These are phyloP conservation scores for Suhomyces choctaworum DNA, from an alignment of 1,139 yeast genomes.

Conservation along the genomic window DNA sequence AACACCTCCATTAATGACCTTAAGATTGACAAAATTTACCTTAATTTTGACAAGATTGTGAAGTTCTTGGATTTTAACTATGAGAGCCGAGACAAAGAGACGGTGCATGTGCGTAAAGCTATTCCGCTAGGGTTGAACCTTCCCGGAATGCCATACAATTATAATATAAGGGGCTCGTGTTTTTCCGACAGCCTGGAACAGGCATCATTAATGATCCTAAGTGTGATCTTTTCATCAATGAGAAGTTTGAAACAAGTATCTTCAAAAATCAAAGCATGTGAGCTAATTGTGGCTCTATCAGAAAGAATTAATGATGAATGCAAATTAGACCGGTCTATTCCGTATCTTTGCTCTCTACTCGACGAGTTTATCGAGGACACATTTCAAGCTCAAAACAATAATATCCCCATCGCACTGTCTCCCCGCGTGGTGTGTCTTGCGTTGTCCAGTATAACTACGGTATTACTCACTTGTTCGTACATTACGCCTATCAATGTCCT, in stretches of 20 bases:
- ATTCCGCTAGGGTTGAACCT: constrained; percentile 51
- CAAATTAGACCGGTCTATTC: constrained; percentile 81
- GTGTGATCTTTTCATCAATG: constrained; percentile 62
- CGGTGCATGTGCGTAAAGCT: not conserved
- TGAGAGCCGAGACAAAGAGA: constrained; percentile 12
- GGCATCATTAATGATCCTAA: constrained; percentile 63
- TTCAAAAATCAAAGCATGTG: constrained; percentile 70
- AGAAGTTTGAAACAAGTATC: constrained; percentile 64
- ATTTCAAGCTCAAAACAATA: constrained; percentile 2
- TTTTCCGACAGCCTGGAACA: constrained; percentile 33
- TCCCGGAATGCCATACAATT: constrained; percentile 47
- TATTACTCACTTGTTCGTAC: constrained; percentile 62
- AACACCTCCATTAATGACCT: constrained; percentile 50
- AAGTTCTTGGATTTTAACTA: constrained; percentile 48
- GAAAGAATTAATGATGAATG: constrained; percentile 80
- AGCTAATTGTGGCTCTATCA: constrained; percentile 71
- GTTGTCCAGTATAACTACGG: constrained; percentile 56
- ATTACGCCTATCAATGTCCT: constrained; percentile 75
- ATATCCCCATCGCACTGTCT: constrained; percentile 15
- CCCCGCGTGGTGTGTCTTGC: constrained; percentile 60
- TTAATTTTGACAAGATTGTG: constrained; percentile 55
- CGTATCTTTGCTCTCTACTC: constrained; percentile 60
- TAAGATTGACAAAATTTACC: constrained; percentile 57
- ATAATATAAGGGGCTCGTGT: constrained; percentile 42
- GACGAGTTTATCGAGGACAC: constrained; percentile 32